These are phyloP conservation scores for Globisporangium irregulare DNA, from an alignment of 352 stramenopile species.

Conservation along the genomic window DNA sequence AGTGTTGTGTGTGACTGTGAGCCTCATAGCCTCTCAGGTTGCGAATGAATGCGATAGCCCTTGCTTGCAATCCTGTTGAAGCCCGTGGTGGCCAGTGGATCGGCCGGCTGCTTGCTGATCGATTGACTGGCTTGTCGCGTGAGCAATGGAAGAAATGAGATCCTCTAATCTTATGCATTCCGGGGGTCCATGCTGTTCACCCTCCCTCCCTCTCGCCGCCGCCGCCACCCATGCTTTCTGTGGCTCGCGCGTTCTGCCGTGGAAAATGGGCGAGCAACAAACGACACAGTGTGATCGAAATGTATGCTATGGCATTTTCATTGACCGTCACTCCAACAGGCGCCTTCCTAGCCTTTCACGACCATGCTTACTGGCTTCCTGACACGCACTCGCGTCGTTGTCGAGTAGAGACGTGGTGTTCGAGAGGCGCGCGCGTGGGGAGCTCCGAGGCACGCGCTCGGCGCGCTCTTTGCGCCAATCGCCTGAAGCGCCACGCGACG, in stretches of 20 bases:
- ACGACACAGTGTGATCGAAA: neutral
- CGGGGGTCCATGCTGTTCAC: neutral
- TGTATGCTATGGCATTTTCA: neutral
- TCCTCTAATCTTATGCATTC: slow-evolving; percentile 4
- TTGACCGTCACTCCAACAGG: neutral
- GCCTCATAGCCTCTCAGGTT: neutral
- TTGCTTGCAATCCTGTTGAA: neutral
- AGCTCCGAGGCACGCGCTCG: slow-evolving; percentile 3
- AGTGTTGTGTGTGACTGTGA: neutral
- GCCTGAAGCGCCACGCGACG: neutral
- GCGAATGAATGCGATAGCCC: neutral
- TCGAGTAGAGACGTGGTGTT: neutral
- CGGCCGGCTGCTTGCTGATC: neutral
- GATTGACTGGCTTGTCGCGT: slow-evolving; percentile 3
- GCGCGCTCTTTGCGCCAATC: neutral
- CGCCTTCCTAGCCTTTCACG: neutral
- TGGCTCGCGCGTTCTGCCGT: neutral
- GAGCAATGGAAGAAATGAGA: neutral
- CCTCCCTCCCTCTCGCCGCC: neutral
- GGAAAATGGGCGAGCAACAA: neutral
- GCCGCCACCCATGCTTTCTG: neutral
- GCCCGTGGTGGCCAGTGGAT: neutral
- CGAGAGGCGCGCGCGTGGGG: neutral
- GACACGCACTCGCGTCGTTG: neutral
- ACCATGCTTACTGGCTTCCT: neutral